Base-by-base conservation (phyloP, 1,284 basidiomycete genomes). In the Malassezia brasiliensis region DNA sequence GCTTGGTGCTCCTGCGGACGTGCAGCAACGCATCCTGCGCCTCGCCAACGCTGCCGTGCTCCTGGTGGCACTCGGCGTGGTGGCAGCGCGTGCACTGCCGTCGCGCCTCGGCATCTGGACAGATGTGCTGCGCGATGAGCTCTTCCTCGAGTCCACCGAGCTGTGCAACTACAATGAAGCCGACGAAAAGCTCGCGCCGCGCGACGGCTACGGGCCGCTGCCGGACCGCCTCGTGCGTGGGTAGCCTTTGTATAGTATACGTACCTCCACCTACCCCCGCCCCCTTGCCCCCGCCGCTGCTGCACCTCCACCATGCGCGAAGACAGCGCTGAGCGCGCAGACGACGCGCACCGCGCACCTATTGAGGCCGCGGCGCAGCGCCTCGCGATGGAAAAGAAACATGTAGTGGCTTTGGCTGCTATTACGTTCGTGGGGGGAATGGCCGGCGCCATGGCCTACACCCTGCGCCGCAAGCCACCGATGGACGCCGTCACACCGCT, bases 141-240 rank as follows among this genome's bases (percentile, higher is more conserved):
- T 71, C 10, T 72, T 64, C 36, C 60, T 72, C 46, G 66, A 68
- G 42, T 65, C 60, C 31, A 72, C 68, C 9, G 66, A 68, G 63
- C 41, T 72, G 36, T 65, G 61, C 28, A 71, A 72, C 39, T 72
- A 66, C 40, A 35, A 39, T 22, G 50, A 49, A 19, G 17, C 11
- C 3, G 17, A 35, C 42, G 32, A 45, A n/a, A 17, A 35, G 32
- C 25, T 14, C 17, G n/a, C 22, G 34, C 15, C 41, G 30, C 35
- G 11, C 42, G 25, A 45, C 22, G 8, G 20, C n/a, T 45, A 45
- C 32, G 42, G 45, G 31, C 45, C 45, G 11, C 45, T 47, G 17
- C 45, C 45, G 35, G 31, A 47, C 32, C 30, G 45, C 35, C 9
- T 35, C 31, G 45, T 35, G 22, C 45, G 45, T 47, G 42, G 42